Evolutionary conservation across 805 yeast species (phyloP).

Genomic region (Kuraishia piskuri): DNA sequence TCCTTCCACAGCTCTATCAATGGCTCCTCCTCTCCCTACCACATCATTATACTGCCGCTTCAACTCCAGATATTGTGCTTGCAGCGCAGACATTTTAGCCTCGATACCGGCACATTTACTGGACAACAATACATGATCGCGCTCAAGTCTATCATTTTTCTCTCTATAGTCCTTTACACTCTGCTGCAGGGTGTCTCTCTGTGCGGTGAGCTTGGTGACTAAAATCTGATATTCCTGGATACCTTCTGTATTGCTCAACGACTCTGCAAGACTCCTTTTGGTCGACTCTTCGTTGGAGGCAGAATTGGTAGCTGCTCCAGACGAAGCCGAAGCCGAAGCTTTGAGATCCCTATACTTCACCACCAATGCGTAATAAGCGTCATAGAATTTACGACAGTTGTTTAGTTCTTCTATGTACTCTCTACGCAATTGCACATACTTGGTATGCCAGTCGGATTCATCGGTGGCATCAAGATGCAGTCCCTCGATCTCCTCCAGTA

Average conservation of each 20-base stretch:
- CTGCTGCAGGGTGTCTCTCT: not conserved
- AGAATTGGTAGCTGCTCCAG: conserved; percentile 4
- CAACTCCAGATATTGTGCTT: not conserved
- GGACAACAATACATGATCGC: not conserved
- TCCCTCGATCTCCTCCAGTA: not conserved
- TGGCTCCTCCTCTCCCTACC: not conserved
- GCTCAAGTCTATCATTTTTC: not conserved
- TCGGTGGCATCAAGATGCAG: not conserved
- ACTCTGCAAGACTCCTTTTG: not conserved
- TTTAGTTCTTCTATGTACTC: conserved; percentile 23
- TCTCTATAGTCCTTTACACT: conserved; percentile 3
- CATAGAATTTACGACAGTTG: conserved; percentile 20
- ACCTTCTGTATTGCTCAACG: not conserved
- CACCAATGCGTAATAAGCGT: conserved; percentile 23
- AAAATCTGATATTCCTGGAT: not conserved
- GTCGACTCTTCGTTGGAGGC: not conserved
- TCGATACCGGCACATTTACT: not conserved
- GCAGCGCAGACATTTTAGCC: not conserved
- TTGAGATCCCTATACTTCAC: conserved; percentile 20
- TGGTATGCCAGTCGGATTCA: not conserved
- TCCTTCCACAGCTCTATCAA: not conserved
- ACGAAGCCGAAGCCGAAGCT: conserved; percentile 2
- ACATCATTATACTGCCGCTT: not conserved
- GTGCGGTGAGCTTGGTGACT: not conserved
- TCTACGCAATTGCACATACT: conserved; percentile 17